Conservation (phyloP, 306 rosid genomes). For the Dryas drummondii region DNA sequence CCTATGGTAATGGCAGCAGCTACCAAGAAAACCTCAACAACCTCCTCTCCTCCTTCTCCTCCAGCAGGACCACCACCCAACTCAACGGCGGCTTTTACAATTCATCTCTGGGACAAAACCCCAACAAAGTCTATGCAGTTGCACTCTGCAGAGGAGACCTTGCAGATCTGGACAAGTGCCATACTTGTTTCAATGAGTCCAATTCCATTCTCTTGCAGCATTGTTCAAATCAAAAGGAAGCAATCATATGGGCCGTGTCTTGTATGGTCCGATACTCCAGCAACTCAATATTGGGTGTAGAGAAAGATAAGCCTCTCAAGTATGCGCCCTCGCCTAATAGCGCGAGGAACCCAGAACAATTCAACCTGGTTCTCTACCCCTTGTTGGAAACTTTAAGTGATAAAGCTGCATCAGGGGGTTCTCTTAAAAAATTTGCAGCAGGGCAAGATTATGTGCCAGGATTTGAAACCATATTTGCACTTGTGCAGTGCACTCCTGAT, state of each 20-base stretch:
- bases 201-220: neutral
- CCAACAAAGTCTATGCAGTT: constrained; percentile 18
- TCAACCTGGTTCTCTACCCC: too few species aligned
- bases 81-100: constrained; percentile 6
- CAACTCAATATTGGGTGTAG: neutral
- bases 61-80: neutral
- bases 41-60: constrained; percentile 4
- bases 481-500: constrained; percentile 11
- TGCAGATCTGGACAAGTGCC: neutral
- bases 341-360: too few species aligned
- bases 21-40: neutral
- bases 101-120: neutral
- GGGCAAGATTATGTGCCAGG: too few species aligned
- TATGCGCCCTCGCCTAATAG: neutral
- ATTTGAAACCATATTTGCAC: constrained; percentile 9
- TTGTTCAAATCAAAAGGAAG: neutral
- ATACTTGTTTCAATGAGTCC: neutral
- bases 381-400: too few species aligned
- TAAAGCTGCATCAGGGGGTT: too few species aligned
- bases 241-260: neutral
- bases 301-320: neutral
- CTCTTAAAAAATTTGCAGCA: too few species aligned
- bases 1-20: neutral
- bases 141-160: constrained; percentile 30
- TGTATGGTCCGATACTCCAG: constrained; percentile 18